phyloP scores from a whole-genome alignment of 441 rosid species.

The Arabidopsis lyrata region DNA sequence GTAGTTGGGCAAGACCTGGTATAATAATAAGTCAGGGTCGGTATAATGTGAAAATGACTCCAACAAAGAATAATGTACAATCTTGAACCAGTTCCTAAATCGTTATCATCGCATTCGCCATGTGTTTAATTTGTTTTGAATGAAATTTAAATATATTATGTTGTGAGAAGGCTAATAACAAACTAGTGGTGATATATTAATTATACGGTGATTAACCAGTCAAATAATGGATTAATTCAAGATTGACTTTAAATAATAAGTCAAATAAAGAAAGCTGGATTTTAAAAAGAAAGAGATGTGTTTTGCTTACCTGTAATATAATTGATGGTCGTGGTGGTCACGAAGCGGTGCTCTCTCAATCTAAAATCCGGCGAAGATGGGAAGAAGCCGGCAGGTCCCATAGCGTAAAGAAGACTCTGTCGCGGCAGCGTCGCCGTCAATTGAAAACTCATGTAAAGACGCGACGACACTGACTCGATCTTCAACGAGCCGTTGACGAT shows the following conservation, averaged over 20 bases:
- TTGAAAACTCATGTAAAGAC: slow-evolving; percentile 71
- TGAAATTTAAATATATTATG: not conserved
- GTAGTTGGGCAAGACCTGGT: not conserved
- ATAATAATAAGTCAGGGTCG: not conserved
- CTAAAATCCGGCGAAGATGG: slow-evolving; percentile 56
- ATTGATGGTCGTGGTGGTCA: slow-evolving; percentile 57
- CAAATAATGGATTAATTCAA: slow-evolving; percentile 26
- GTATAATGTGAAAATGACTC: slow-evolving; percentile 30
- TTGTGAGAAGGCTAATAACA: not conserved
- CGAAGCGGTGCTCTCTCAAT: slow-evolving; percentile 59
- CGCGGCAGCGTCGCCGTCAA: slow-evolving; percentile 55
- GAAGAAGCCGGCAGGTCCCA: slow-evolving; percentile 56
- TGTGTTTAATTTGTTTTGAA: not conserved
- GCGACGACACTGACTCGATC: slow-evolving; percentile 56
- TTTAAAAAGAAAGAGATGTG: not conserved
- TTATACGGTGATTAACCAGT: slow-evolving; percentile 10
- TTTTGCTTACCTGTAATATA: slow-evolving; percentile 64
- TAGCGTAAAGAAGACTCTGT: slow-evolving; percentile 57
- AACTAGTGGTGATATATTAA: not conserved
- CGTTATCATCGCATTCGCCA: not conserved
- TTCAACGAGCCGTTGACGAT: slow-evolving; percentile 44
- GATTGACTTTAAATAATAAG: slow-evolving; percentile 25
- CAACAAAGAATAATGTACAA: slow-evolving; percentile 4
- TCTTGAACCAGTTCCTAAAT: slow-evolving; percentile 22
- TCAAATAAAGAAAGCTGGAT: slow-evolving; percentile 2